These are phyloP conservation scores for Aspergillus pseudonomiae DNA, from an alignment of 2,329 filamentous ascomycete species.

Conservation along the genomic window DNA sequence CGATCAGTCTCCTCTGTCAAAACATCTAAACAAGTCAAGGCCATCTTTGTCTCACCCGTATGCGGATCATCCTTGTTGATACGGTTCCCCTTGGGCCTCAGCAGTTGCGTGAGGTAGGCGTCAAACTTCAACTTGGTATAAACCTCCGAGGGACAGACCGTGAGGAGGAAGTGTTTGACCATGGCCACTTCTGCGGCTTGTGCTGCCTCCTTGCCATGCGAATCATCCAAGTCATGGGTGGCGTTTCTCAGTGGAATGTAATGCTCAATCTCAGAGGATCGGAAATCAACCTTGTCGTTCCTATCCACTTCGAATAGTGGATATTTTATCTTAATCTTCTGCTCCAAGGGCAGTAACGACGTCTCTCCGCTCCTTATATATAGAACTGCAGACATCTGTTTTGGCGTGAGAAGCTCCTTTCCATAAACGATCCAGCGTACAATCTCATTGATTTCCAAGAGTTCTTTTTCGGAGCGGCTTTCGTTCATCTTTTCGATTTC, in stretches of 20 bases:
- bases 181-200: slow-evolving; percentile 24
- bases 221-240: neutral
- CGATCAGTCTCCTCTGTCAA: slow-evolving; percentile 18
- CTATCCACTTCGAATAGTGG: slow-evolving; percentile 25
- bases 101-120: slow-evolving; percentile 26
- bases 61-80: slow-evolving; percentile 30
- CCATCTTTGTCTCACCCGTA: slow-evolving; percentile 21
- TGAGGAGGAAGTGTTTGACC: slow-evolving; percentile 28
- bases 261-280: slow-evolving; percentile 20
- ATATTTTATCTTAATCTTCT: slow-evolving; percentile 24
- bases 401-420: slow-evolving; percentile 18
- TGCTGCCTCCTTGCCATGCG: neutral
- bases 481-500: slow-evolving; percentile 30
- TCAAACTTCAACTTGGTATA: slow-evolving; percentile 31
- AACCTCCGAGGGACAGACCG: slow-evolving; percentile 27
- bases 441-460: slow-evolving; percentile 33
- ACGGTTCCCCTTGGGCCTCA: slow-evolving; percentile 19
- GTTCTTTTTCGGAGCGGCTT: slow-evolving; percentile 25
- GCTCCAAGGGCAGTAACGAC: slow-evolving; percentile 26
- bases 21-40: slow-evolving; percentile 19
- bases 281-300: slow-evolving; percentile 23
- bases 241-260: slow-evolving; percentile 11
- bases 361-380: slow-evolving; percentile 26
- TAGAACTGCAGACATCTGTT: slow-evolving; percentile 26
- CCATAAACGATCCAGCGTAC: slow-evolving; percentile 30